These are phyloP conservation scores for Lichtheimia ramosa DNA, from an alignment of 371 early-diverging fungal species.

Conservation along the genomic window DNA sequence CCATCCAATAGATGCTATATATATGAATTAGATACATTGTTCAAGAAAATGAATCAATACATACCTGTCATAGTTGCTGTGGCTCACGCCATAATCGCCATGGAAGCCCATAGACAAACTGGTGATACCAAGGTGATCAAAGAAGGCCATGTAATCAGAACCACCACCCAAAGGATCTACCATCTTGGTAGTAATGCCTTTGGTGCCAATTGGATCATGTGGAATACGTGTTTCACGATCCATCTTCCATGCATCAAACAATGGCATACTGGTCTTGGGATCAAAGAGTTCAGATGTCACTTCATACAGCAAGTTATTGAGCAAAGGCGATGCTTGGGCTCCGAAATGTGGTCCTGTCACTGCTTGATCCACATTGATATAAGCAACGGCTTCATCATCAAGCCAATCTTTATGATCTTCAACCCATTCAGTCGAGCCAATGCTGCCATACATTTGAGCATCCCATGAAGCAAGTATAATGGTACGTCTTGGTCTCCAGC, in stretches of 20 bases:
- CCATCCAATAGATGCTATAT: slow-evolving; percentile 47
- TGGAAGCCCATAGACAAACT: slow-evolving; percentile 45
- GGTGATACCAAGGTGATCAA: slow-evolving; percentile 55
- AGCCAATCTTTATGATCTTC: slow-evolving; percentile 63
- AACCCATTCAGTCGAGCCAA: slow-evolving; percentile 75
- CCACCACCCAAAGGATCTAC: slow-evolving; percentile 39
- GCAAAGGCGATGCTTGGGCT: slow-evolving; percentile 53
- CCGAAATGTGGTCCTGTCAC: slow-evolving; percentile 53
- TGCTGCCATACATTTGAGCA: slow-evolving; percentile 64
- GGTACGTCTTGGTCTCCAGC: slow-evolving; percentile 70
- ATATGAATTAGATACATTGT: not conserved
- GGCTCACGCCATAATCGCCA: slow-evolving; percentile 46
- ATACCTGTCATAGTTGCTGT: slow-evolving; percentile 58
- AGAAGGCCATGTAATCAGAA: slow-evolving; percentile 55
- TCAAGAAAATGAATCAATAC: not conserved
- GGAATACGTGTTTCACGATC: slow-evolving; percentile 8
- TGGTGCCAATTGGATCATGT: slow-evolving; percentile 4
- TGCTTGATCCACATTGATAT: slow-evolving; percentile 61
- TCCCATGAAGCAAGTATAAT: slow-evolving; percentile 71
- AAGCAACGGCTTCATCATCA: slow-evolving; percentile 51
- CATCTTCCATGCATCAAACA: slow-evolving; percentile 54
- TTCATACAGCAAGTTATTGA: slow-evolving; percentile 47
- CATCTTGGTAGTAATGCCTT: not conserved
- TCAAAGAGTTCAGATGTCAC: slow-evolving; percentile 52
- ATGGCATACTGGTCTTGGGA: slow-evolving; percentile 44